Evolutionary conservation across 2,329 filamentous ascomycete genomes (phyloP).

Genomic region (Thelonectria olida): DNA sequence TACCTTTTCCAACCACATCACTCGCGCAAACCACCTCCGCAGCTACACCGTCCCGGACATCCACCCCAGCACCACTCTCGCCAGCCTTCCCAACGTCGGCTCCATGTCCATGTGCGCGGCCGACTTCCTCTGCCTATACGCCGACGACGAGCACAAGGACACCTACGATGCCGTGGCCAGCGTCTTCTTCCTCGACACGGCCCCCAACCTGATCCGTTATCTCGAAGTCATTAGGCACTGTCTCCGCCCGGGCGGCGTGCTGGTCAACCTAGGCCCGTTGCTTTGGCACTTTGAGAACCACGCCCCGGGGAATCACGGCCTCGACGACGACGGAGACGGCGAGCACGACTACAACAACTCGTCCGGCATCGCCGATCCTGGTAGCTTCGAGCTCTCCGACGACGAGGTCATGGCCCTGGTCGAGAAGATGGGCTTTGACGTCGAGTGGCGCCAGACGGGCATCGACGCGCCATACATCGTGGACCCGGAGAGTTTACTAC

Average conservation of each 20-base stretch:
- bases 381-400: conserved; percentile 88
- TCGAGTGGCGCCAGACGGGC: conserved; percentile 70
- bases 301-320: conserved; percentile 65
- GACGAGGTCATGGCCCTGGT: conserved; percentile 87
- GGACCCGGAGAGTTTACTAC: conserved; percentile 84
- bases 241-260: conserved; percentile 78
- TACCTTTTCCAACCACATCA: conserved; percentile 85
- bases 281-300: conserved; percentile 95
- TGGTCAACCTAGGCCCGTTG: conserved; percentile 90
- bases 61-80: conserved; percentile 70
- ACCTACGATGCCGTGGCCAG: conserved; percentile 84
- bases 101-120: conserved; percentile 93
- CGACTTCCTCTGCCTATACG: conserved; percentile 91
- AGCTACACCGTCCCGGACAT: conserved; percentile 82
- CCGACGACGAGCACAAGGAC: conserved; percentile 65
- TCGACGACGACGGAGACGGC: conserved; percentile 60
- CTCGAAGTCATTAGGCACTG: conserved; percentile 84
- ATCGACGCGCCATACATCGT: conserved; percentile 87
- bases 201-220: conserved; percentile 91
- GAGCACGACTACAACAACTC: conserved; percentile 59
- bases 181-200: conserved; percentile 97
- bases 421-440: conserved; percentile 76
- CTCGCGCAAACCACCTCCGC: conserved; percentile 77
- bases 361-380: conserved; percentile 84
- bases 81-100: conserved; percentile 53